These are phyloP conservation scores for Pythium coloratum DNA, from an alignment of 352 stramenopile genomes.

Conservation along the genomic window DNA sequence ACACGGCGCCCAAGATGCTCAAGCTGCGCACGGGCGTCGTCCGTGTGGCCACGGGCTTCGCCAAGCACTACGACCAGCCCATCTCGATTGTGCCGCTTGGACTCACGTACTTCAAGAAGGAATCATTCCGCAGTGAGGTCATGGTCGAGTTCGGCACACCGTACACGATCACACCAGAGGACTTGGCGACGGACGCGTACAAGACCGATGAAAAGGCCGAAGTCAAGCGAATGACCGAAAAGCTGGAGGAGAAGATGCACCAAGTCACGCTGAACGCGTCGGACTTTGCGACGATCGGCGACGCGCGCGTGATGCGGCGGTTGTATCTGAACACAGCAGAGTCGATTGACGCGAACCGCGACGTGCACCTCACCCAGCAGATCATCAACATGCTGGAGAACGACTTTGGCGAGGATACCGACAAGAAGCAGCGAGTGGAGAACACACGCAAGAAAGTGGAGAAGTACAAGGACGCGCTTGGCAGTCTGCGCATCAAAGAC, in stretches of 20 bases:
- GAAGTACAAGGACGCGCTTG: conserved; percentile 59
- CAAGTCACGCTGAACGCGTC: conserved; percentile 60
- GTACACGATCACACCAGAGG: conserved; percentile 43
- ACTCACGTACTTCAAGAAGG: conserved; percentile 85
- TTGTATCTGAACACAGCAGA: conserved; percentile 64
- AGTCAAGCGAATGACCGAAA: conserved; percentile 44
- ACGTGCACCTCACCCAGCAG: conserved; percentile 73
- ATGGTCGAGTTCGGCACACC: conserved; percentile 71
- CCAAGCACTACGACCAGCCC: conserved; percentile 61
- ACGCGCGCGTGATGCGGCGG: conserved; percentile 63
- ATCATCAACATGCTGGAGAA: conserved; percentile 78
- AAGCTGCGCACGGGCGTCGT: conserved; percentile 70
- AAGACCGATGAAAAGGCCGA: conserved; percentile 33
- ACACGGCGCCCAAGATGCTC: conserved; percentile 80
- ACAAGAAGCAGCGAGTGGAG: conserved; percentile 35
- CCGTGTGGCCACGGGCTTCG: conserved; percentile 71
- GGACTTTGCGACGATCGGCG: conserved; percentile 62
- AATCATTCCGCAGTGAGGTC: conserved; percentile 73
- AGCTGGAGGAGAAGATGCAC: conserved; percentile 45
- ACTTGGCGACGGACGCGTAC: conserved; percentile 39
- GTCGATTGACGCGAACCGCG: conserved; percentile 66
- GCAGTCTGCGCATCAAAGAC: conserved; percentile 63
- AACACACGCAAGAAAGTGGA: conserved; percentile 51
- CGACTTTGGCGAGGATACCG: conserved; percentile 34
- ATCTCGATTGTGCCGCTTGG: conserved; percentile 73